These are phyloP conservation scores for Bolboschoenoplectus hybrid DNA, from an alignment of 202 grass and related monocot species.

Conservation along the genomic window DNA sequence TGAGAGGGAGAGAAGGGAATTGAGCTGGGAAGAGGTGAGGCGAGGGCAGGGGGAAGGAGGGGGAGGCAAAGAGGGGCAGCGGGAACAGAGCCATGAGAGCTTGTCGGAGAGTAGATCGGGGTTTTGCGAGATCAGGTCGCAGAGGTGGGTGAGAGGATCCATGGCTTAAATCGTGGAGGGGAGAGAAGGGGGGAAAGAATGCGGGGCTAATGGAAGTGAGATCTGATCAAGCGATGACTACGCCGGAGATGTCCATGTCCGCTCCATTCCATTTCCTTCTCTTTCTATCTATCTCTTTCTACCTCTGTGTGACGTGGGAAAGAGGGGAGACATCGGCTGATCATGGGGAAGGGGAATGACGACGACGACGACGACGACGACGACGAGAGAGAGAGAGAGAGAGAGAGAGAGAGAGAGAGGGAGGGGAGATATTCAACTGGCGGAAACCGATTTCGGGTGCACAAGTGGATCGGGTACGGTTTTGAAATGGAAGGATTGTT, in stretches of 20 bases:
- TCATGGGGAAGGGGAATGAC: background rate
- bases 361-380: too few species aligned
- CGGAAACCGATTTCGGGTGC: slow-evolving; percentile 4
- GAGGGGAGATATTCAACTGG: background rate
- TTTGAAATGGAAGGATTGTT: background rate
- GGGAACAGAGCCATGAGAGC: slow-evolving; percentile 92
- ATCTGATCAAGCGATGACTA: background rate
- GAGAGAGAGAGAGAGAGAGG: background rate
- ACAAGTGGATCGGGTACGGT: background rate
- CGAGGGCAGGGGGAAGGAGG: slow-evolving; percentile 55
- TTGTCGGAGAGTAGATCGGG: slow-evolving; percentile 95
- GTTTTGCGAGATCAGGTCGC: slow-evolving; percentile 82
- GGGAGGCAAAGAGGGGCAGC: slow-evolving; percentile 48
- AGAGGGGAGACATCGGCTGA: background rate
- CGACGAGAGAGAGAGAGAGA: too few species aligned
- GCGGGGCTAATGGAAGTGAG: slow-evolving; percentile 22
- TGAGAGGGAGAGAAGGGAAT: slow-evolving; percentile 78
- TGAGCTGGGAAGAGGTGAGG: slow-evolving; percentile 72
- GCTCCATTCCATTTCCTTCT: background rate
- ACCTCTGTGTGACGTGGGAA: background rate
- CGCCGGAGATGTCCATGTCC: background rate
- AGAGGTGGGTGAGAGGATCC: slow-evolving; percentile 96
- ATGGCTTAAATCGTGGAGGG: slow-evolving; percentile 48
- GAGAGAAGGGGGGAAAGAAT: slow-evolving; percentile 24
- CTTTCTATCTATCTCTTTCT: background rate